Conservation (phyloP, 306 rosid species). For the Citrullus colocynthis region DNA sequence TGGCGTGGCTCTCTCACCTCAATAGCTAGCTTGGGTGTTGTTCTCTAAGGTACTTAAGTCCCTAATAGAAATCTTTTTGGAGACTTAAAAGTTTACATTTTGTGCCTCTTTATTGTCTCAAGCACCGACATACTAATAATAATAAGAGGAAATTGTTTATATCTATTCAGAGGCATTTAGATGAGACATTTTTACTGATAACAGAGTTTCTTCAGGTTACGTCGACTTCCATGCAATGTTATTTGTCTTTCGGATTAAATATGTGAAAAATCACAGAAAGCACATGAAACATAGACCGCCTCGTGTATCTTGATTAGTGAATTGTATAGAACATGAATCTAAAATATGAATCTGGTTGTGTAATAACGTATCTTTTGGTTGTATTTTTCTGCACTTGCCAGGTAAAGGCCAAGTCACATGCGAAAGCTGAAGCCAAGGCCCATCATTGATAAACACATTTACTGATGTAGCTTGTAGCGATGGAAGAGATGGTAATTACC, state of each 20-base stretch:
- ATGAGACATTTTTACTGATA: neutral
- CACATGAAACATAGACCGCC: neutral
- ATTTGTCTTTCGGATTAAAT: neutral
- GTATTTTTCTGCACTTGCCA: constrained; percentile 3
- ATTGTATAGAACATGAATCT: neutral
- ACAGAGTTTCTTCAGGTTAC: neutral
- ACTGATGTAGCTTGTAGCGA: neutral
- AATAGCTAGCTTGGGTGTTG: no score
- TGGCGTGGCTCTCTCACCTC: no score
- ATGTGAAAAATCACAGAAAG: neutral
- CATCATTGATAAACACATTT: constrained; percentile 5
- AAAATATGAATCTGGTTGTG: no score
- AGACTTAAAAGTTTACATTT: neutral
- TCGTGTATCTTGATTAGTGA: neutral
- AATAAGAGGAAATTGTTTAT: neutral
- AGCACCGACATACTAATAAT: no score
- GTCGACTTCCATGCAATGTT: neutral
- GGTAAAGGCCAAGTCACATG: constrained; percentile 33
- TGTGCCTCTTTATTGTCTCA: neutral
- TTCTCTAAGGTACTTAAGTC: no score
- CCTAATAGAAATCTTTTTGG: neutral
- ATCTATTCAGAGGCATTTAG: neutral
- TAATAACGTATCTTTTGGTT: neutral
- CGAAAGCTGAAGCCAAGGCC: constrained; percentile 29
- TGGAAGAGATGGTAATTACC: neutral